A percentile compares a stretch with the other conserved stretches of the same genome.
These are phyloP conservation scores for Debaryomyces psychrophilus DNA, from an alignment of 1,139 yeast species.

Conservation along the genomic window DNA sequence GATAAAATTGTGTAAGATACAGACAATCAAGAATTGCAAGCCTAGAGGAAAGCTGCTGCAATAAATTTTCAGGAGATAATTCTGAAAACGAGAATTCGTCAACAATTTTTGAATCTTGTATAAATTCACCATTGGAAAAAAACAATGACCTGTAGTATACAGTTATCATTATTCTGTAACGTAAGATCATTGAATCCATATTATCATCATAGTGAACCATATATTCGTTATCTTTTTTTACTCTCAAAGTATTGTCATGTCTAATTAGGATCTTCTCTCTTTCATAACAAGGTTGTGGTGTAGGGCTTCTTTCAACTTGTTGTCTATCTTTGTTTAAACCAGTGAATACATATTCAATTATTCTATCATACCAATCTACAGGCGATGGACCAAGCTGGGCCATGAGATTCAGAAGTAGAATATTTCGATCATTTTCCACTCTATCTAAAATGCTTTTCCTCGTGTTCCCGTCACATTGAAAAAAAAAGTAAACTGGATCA, in stretches of 20 bases:
- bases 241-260: constrained; percentile 19
- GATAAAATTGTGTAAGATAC: constrained; percentile 11
- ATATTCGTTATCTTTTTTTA: constrained; percentile 11
- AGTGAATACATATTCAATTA: constrained; percentile 32
- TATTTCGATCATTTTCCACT: neutral
- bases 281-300: constrained; percentile 33
- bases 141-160: constrained; percentile 28
- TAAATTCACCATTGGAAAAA: constrained; percentile 10
- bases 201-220: constrained; percentile 24
- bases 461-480: neutral
- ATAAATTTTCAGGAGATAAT: constrained; percentile 1
- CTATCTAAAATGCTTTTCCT: neutral
- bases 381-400: constrained; percentile 22
- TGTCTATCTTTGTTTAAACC: constrained; percentile 26
- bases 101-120: neutral
- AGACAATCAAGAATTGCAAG: constrained; percentile 7
- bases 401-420: constrained; percentile 18
- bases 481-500: neutral
- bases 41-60: constrained; percentile 1
- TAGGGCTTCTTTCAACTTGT: constrained; percentile 1
- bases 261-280: constrained; percentile 30
- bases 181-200: constrained; percentile 30
- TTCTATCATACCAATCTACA: constrained; percentile 36
- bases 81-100: neutral
- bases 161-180: constrained; percentile 27